Evolutionary conservation across 495 filamentous ascomycete genomes (phyloP), one percentile per base, ranked within the genome.

Genomic region (Neurospora sp.): DNA sequence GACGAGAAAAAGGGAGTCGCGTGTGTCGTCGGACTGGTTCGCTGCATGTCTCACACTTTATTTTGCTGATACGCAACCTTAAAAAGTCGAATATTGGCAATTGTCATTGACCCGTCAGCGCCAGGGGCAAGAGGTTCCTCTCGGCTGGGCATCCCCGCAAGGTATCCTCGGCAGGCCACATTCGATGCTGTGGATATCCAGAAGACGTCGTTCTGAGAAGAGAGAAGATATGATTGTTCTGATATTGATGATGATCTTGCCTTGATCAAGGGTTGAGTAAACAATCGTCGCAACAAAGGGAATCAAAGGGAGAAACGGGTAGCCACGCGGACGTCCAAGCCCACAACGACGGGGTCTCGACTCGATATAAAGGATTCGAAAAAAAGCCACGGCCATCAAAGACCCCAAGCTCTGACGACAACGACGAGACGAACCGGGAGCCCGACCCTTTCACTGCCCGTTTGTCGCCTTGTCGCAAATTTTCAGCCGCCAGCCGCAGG

Each of bases 1-100:
- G 80, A 81, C 71, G 80, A 82, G 70, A 84, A 84, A 78, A 85
- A 85, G 77, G 83, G 82, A 79, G 79, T 79, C 75, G 80, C 79
- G 75, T 79, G 76, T 70, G 80, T 79, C 70, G 79, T 79, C 73
- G 83, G 80, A 72, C 80, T 80, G 18, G 80, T 76, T 76, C 78
- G 79, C 81, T 83, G 83, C 83, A 84, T 85, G 80, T 78, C 80
- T 80, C 70, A 71, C 40, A 41, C 31, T 70, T 69, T 66, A 54
- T 72, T n/a, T n/a, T n/a, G n/a, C n/a, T n/a, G n/a, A n/a, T n/a
- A n/a, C n/a, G n/a, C n/a, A n/a, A n/a, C n/a, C 35, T 37, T 37
- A 7, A 3, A 3, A 3, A 59, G 48, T 59, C 48, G 48, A 18
- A 62, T 62, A 62, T 31, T 44, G 41, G 41, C 41, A n/a, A 44